Evolutionary conservation across 352 stramenopile genomes (phyloP), one percentile per base, ranked within the genome.

Genomic region (Peronosclerospora sorghi): DNA sequence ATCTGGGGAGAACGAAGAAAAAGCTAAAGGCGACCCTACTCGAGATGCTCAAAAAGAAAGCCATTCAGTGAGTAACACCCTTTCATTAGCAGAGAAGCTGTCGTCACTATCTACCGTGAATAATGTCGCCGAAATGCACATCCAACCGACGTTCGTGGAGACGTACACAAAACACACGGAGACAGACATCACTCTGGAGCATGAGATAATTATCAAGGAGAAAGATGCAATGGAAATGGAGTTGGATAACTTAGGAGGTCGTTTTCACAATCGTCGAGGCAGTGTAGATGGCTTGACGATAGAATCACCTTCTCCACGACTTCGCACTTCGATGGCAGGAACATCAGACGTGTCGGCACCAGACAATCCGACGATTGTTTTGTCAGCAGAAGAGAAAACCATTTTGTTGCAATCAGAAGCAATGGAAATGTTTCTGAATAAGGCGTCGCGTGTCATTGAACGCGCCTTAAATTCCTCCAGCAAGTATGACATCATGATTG

Each of bases 81-180:
- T 87, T 14, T 90, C 77, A 35, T 55, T 90, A 0, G 77, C 77
- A 0, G 77, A 90, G 58, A 90, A 90, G 26, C 48, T 90, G 15
- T 78, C 73, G 13, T 61, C 59, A 30, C 54, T 90, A 4, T 86
- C 77, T n/a, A 90, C 77, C 17, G 74, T 87, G 21, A 52, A 42
- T 13, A 85, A 68, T 26, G 73, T 89, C 37, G 74, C 77, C 5
- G 77, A 89, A 56, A 69, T 84, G 54, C 72, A 86, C 51, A 86
- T 89, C 51, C 74, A 86, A 42, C 74, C 74, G 38, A 83, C 72
- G 28, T 52, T 87, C 6, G 73, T 86, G 39, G 77, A 89, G 56
- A 87, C 68, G 45, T 89, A 89, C 56, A 83, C 66, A n/a, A 89
- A 89, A 51, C 64, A 84, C 53, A 86, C 74, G 2, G 63, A 89